phyloP scores from a whole-genome alignment of 2,329 filamentous ascomycete species.

The Ophiostoma quercus region DNA sequence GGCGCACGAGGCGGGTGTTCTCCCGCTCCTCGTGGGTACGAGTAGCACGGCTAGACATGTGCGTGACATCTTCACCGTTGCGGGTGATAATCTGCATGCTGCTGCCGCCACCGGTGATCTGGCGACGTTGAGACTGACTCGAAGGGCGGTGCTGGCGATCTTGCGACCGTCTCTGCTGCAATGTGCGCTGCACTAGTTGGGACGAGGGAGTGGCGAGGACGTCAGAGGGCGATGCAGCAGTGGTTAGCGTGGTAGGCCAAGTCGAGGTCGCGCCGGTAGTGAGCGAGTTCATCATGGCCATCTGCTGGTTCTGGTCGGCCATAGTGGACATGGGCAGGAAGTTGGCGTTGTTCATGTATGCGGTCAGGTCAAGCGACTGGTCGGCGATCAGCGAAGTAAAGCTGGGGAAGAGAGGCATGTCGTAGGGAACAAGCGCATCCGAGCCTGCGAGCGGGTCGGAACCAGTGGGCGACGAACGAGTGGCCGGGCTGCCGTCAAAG shows the following conservation, averaged over 20 bases:
- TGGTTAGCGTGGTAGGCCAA: background rate
- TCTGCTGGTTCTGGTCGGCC: background rate
- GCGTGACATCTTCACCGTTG: conserved; percentile 58
- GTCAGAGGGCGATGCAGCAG: conserved; percentile 5
- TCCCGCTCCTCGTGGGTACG: conserved; percentile 65
- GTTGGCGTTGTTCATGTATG: background rate
- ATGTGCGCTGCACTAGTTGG: background rate
- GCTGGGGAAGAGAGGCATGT: conserved; percentile 29
- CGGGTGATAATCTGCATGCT: conserved; percentile 63
- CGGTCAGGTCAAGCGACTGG: conserved; percentile 22
- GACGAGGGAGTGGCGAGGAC: conserved; percentile 41
- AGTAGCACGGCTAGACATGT: conserved; percentile 55
- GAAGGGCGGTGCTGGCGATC: conserved; percentile 10
- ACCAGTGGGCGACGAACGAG: conserved; percentile 22
- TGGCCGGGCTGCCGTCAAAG: conserved; percentile 21
- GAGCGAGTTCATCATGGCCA: background rate
- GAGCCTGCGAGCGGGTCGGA: conserved; percentile 38
- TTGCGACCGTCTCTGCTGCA: background rate
- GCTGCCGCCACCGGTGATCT: conserved; percentile 12
- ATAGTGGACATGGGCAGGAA: conserved; percentile 25
- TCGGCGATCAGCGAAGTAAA: conserved; percentile 35
- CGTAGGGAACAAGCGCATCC: conserved; percentile 18
- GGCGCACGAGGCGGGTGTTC: conserved; percentile 61
- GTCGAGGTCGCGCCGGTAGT: background rate
- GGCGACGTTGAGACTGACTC: conserved; percentile 1